Evolutionary conservation across 768 basidiomycete species (phyloP), one percentile per base, ranked within the genome.

Genomic region (Crassisporium funariophilum): DNA sequence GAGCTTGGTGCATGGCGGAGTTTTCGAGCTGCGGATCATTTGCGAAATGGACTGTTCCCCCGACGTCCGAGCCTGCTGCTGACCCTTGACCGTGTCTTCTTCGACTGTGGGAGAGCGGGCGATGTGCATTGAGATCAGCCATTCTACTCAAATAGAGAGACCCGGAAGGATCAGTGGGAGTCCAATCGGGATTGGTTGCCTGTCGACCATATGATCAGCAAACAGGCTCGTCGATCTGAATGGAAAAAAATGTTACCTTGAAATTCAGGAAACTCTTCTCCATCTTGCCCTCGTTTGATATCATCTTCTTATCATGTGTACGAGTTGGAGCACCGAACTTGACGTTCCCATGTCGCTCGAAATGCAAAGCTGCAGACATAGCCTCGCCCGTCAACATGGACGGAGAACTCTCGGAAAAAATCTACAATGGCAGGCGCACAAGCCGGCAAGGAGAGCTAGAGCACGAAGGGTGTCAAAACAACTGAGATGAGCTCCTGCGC

Each of bases 331-430:
- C 93, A n/a, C 92, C 92, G 57, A 91, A 94, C 88, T 89, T 93
- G 63, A 92, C 78, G 63, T 95, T 95, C 0, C 94, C 93, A 52
- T 97, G 93, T 45, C 93, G 72, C 70, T 93, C 86, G 65, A 99
- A 98, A 64, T 98, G 97, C 97, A 66, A 98, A 99, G 46, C 91
- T 94, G 62, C 97, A 98, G 15, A 99, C 90, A 59, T 97, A 95
- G 4, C 97, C 97, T 2, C 97, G 78, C 0, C 95, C 92, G 49
- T 98, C 95, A 16, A 99, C 88, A 65, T 98, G 95, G 1, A 99
- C 88, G 0, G 93, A 88, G 62, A 98, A 99, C 66, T 98, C 95
- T 23, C 95, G 83, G 80, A 99, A 98, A 63, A 99, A 98, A 63
- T 99, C 97, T 50, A 99, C 81, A 55, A 98, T 88, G 0, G 86